Evolutionary conservation across 768 basidiomycete genomes (phyloP).

Genomic region (Podaxis sp.): DNA sequence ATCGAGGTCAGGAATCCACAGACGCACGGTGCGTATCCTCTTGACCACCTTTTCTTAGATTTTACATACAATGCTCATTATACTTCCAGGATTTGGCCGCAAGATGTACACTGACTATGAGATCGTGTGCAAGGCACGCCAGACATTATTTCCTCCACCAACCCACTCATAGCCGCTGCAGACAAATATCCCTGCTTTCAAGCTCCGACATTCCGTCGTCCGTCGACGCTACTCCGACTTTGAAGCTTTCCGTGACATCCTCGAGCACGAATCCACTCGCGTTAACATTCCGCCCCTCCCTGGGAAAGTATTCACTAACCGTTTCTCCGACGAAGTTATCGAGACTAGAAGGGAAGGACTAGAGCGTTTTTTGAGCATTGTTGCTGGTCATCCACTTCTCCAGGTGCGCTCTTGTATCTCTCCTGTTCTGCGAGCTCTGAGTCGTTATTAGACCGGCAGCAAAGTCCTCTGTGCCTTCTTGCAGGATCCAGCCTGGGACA

Average conservation of each 20-base stretch:
- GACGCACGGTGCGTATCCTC: slow-evolving; percentile 74
- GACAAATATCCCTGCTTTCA: slow-evolving; percentile 99
- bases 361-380: slow-evolving; percentile 92
- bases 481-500: slow-evolving; percentile 93
- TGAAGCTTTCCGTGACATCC: slow-evolving; percentile 95
- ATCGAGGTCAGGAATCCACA: slow-evolving; percentile 97
- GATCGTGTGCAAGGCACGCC: slow-evolving; percentile 88
- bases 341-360: slow-evolving; percentile 89
- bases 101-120: slow-evolving; percentile 99
- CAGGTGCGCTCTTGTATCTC: slow-evolving; percentile 58
- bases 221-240: slow-evolving; percentile 90
- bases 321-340: slow-evolving; percentile 98
- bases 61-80: background rate
- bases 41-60: background rate
- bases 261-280: slow-evolving; percentile 94
- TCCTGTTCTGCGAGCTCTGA: slow-evolving; percentile 3
- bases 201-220: slow-evolving; percentile 89
- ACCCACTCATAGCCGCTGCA: slow-evolving; percentile 28
- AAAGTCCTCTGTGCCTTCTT: slow-evolving; percentile 95
- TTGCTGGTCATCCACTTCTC: slow-evolving; percentile 94
- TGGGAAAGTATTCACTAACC: slow-evolving; percentile 97
- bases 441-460: slow-evolving; percentile 72
- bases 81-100: slow-evolving; percentile 76
- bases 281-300: slow-evolving; percentile 98
- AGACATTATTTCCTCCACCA: slow-evolving; percentile 4